Conservation (phyloP, 2,329 filamentous ascomycete species). For the Pyricularia sp. region DNA sequence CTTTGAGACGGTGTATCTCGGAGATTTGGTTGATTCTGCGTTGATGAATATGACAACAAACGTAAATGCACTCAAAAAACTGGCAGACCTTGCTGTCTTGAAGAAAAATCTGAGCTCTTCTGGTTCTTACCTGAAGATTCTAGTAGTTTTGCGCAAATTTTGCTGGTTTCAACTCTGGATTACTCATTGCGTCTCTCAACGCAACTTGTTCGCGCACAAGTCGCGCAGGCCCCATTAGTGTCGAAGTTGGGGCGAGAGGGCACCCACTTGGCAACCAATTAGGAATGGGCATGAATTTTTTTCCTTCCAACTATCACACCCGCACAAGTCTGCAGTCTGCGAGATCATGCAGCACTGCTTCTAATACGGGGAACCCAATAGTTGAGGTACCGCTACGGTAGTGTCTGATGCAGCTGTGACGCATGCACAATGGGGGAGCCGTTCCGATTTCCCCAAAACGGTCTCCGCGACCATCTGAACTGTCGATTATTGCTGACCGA, state of each 20-base stretch:
- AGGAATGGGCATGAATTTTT: neutral
- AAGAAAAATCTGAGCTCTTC: neutral
- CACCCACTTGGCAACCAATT: neutral
- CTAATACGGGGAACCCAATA: neutral
- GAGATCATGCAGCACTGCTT: neutral
- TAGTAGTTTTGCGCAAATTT: neutral
- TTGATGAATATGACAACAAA: neutral
- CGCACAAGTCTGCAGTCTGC: neutral
- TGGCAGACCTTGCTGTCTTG: neutral
- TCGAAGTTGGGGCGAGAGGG: neutral
- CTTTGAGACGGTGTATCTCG: neutral
- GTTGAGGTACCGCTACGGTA: neutral
- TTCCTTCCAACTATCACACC: neutral
- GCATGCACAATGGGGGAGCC: neutral
- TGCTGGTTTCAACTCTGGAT: neutral
- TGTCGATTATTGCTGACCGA: neutral
- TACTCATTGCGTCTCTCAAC: neutral
- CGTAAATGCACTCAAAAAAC: neutral
- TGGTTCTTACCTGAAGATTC: neutral
- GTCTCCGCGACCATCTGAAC: neutral
- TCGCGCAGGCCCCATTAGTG: conserved; percentile 4
- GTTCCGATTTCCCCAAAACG: neutral
- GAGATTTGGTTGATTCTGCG: neutral
- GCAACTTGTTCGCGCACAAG: conserved; percentile 4
- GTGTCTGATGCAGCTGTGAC: neutral